Conservation (phyloP, 805 yeast genomes). For the Vanderwaltozyma yarrowii region DNA sequence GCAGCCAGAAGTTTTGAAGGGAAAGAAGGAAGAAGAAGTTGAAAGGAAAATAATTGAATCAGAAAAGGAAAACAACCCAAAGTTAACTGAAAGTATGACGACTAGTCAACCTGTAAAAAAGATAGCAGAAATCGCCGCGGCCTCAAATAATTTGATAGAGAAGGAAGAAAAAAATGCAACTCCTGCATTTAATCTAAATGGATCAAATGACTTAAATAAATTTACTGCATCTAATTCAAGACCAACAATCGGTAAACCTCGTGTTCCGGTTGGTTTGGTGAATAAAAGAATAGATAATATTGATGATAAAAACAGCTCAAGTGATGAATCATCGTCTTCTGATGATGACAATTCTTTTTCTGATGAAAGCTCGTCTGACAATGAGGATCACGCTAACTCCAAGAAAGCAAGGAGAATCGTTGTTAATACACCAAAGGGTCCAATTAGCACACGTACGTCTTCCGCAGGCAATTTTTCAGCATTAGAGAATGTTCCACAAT, state of each 20-base stretch:
- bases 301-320: background rate
- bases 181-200: too few species aligned
- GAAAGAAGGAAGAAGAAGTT: background rate
- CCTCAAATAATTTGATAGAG: too few species aligned
- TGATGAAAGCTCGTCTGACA: conserved; percentile 14
- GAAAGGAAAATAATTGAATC: background rate
- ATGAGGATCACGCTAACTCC: conserved; percentile 7
- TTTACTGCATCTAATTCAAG: conserved; percentile 6
- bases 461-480: conserved; percentile 7
- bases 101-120: too few species aligned
- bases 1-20: background rate
- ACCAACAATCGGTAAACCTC: background rate
- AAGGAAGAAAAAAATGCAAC: too few species aligned
- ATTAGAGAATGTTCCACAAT: conserved; percentile 14
- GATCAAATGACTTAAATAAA: too few species aligned
- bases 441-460: conserved; percentile 12
- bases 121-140: too few species aligned
- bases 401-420: conserved; percentile 33
- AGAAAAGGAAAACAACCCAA: background rate
- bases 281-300: background rate
- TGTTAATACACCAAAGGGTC: conserved; percentile 39
- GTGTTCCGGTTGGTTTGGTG: background rate
- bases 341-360: conserved; percentile 25
- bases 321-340: conserved; percentile 10
- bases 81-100: too few species aligned